Evolutionary conservation across 176 grass and related monocot genomes (phyloP).

Genomic region (Metroxylon sagu): DNA sequence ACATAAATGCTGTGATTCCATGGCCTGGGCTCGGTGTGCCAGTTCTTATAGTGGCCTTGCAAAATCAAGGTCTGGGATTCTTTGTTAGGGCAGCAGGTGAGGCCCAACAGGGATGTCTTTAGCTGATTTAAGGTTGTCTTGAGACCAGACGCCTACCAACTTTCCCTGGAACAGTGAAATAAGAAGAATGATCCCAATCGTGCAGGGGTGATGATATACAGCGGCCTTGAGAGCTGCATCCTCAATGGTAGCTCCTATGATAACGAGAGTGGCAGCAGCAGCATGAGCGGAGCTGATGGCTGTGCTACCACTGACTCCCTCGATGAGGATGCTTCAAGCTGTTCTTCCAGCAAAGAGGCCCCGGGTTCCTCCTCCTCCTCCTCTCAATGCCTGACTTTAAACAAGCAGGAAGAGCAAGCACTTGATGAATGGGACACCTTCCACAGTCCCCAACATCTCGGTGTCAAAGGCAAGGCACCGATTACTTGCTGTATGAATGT

Average conservation of each 20-base stretch:
- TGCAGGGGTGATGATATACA: constrained; percentile 75
- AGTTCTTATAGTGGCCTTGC: not conserved
- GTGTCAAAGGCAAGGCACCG: constrained; percentile 60
- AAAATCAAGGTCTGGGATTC: not conserved
- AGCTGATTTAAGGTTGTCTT: not conserved
- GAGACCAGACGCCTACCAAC: not conserved
- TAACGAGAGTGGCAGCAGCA: constrained; percentile 62
- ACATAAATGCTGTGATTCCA: no score
- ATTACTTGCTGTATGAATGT: constrained; percentile 52
- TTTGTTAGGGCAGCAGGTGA: not conserved
- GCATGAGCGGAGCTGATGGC: constrained; percentile 46
- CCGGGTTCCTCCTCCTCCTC: constrained; percentile 59
- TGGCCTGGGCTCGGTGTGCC: not conserved
- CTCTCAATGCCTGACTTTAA: constrained; percentile 38
- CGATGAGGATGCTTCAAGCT: constrained; percentile 86
- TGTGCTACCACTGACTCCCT: constrained; percentile 54
- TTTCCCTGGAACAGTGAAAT: not conserved
- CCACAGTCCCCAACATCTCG: constrained; percentile 38
- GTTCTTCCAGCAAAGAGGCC: constrained; percentile 79
- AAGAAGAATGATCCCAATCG: not conserved
- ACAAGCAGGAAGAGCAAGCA: constrained; percentile 56
- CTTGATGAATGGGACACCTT: constrained; percentile 48
- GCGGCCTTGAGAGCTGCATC: constrained; percentile 77
- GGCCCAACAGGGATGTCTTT: constrained; percentile 3
- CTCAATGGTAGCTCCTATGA: constrained; percentile 64